A percentile compares a stretch with the other conserved stretches of the same genome.
phyloP scores from a whole-genome alignment of 2,329 filamentous ascomycete genomes.

The Alternaria sp. region DNA sequence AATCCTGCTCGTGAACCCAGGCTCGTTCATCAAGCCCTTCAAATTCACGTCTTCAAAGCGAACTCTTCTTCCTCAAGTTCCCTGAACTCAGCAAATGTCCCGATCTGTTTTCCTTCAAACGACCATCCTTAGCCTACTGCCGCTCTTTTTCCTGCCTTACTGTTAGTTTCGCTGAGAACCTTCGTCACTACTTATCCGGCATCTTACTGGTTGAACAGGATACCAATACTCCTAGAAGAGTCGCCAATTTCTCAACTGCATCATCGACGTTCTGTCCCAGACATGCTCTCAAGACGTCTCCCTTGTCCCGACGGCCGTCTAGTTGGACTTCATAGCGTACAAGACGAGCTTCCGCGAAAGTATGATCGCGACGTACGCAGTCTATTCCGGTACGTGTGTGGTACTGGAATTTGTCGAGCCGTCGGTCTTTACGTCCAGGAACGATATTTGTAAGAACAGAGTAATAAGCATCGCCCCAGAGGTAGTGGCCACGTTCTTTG shows the following conservation, averaged over 20 bases:
- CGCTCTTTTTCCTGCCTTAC: not conserved
- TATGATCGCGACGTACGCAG: not conserved
- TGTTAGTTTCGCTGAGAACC: not conserved
- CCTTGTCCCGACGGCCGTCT: accelerated
- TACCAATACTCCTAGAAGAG: not conserved
- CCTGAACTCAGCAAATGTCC: accelerated
- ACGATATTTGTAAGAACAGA: not conserved
- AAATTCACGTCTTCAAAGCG: not conserved
- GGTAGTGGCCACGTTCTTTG: not conserved
- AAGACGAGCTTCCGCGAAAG: not conserved
- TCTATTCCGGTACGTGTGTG: too few relatives aligned
- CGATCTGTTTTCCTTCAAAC: accelerated
- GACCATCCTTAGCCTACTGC: accelerated
- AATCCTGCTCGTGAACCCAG: not conserved
- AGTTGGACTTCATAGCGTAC: not conserved
- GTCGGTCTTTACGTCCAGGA: not conserved
- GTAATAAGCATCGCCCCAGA: not conserved
- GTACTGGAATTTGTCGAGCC: not conserved
- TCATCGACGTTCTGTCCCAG: not conserved
- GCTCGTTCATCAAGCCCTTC: not conserved
- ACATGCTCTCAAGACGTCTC: not conserved
- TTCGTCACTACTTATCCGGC: accelerated
- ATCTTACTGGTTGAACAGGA: not conserved
- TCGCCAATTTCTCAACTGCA: not conserved
- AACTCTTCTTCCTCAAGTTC: not conserved